These are phyloP conservation scores for Pichia sp. DNA, from an alignment of 1,139 yeast species.

Conservation along the genomic window DNA sequence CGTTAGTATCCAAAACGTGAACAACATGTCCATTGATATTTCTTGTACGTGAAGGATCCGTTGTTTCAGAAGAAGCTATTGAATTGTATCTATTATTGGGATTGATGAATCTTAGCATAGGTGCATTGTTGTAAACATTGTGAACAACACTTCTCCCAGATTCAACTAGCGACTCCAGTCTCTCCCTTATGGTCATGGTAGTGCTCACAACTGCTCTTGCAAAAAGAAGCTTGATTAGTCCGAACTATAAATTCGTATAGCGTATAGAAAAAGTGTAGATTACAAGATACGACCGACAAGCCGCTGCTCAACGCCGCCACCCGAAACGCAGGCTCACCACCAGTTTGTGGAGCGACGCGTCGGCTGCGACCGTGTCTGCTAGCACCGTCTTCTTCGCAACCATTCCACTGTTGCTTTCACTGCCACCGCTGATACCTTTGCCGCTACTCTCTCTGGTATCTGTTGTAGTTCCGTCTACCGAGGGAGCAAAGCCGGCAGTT, in stretches of 20 bases:
- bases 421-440: no score
- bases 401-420: not conserved
- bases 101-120: slow-evolving; percentile 23
- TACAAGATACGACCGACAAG: not conserved
- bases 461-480: no score
- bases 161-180: not conserved
- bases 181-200: slow-evolving; percentile 3
- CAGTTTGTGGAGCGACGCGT: no score
- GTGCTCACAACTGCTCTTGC: not conserved
- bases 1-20: slow-evolving; percentile 44
- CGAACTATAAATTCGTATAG: no score
- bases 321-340: slow-evolving; percentile 8
- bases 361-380: not conserved
- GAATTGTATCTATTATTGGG: slow-evolving; percentile 20
- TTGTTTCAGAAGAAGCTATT: slow-evolving; percentile 8
- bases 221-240: not conserved
- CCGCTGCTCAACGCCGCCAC: slow-evolving; percentile 11
- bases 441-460: no score
- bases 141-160: slow-evolving; percentile 4
- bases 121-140: slow-evolving; percentile 21
- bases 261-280: no score
- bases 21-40: slow-evolving; percentile 12
- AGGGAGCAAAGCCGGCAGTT: not conserved
- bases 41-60: slow-evolving; percentile 13
- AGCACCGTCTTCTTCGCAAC: not conserved